Evolutionary conservation across 1,284 basidiomycete species (phyloP), one percentile per base, ranked within the genome.

Genomic region (Phenoliferia sp.): DNA sequence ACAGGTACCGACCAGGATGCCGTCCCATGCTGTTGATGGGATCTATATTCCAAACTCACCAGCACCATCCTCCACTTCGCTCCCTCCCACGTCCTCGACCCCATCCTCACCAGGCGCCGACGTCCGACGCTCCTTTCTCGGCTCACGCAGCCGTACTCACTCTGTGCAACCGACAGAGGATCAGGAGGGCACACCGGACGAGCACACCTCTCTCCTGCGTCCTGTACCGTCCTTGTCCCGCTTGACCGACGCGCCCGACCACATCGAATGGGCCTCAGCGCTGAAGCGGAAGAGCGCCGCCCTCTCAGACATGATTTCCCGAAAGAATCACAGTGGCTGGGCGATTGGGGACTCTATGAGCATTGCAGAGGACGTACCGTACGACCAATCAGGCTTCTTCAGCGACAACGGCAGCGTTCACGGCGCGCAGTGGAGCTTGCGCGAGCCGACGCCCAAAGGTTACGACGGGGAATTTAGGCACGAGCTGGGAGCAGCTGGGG

Each of bases 381-480:
- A 31, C n/a, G 26, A 31, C 10, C 10, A 31, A 26, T 31, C 12
- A 10, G 54, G 26, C 54, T 5, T 28, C 29, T 31, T 31, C 28
- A 56, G 54, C 48, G 48, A 52, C 17, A 26, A 19, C 7, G 48
- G 48, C 5, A 52, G 48, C 48, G 48, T 52, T 22, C 54, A 31
- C 50, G 22, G 10, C 15, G 32, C 54, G 54, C 54, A 26, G 22
- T 55, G 54, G 54, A 44, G 39, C 39, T 44, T 44, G 39, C 26
- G 28, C n/a, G 12, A 15, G 28, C 2, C 55, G 22, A 29, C 29
- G 32, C 55, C 55, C 19, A 17, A 15, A 33, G 73, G 69, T 15
- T 75, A 75, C 57, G 74, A 75, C 59, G 69, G 67, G n/a, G 74
- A 74, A 28, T 74, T 74, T 57, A 66, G 62, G 36, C 33, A 57